phyloP scores from a whole-genome alignment of 352 stramenopile genomes.

The Pythium scleroteichum region DNA sequence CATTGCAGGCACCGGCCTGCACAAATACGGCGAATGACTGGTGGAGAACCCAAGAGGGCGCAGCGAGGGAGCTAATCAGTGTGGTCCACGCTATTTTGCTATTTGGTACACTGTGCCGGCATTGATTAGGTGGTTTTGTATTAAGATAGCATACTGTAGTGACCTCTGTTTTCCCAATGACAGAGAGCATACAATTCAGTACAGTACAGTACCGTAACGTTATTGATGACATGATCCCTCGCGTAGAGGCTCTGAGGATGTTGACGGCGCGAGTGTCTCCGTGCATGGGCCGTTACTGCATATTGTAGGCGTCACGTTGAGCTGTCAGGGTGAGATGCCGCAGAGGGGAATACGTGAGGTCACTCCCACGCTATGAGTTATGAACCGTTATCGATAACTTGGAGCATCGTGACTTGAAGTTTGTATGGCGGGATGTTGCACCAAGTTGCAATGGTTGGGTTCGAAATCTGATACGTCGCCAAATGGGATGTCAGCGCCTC shows the following conservation, averaged over 20 bases:
- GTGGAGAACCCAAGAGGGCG: slow-evolving; percentile 44
- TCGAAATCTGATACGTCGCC: slow-evolving; percentile 1
- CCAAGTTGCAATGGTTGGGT: slow-evolving; percentile 1
- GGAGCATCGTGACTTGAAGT: neutral
- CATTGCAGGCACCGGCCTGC: slow-evolving; percentile 18
- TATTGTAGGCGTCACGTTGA: neutral
- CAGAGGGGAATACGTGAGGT: slow-evolving; percentile 7
- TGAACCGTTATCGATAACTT: neutral
- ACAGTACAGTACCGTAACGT: no score
- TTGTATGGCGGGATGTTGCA: neutral
- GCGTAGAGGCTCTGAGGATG: no score
- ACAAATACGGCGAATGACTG: slow-evolving; percentile 64
- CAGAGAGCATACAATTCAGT: no score
- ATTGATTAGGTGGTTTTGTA: neutral
- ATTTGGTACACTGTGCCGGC: slow-evolving; percentile 15
- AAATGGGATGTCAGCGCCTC: neutral
- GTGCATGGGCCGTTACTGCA: neutral
- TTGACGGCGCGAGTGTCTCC: no score
- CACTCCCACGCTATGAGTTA: slow-evolving; percentile 1
- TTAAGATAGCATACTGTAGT: neutral
- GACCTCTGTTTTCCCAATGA: neutral
- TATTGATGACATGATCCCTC: no score
- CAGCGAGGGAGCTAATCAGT: neutral
- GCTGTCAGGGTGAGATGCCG: neutral
- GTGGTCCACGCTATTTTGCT: slow-evolving; percentile 25